Base-by-base conservation (phyloP, 2,329 filamentous ascomycete genomes). In the Cladosporium phlei region DNA sequence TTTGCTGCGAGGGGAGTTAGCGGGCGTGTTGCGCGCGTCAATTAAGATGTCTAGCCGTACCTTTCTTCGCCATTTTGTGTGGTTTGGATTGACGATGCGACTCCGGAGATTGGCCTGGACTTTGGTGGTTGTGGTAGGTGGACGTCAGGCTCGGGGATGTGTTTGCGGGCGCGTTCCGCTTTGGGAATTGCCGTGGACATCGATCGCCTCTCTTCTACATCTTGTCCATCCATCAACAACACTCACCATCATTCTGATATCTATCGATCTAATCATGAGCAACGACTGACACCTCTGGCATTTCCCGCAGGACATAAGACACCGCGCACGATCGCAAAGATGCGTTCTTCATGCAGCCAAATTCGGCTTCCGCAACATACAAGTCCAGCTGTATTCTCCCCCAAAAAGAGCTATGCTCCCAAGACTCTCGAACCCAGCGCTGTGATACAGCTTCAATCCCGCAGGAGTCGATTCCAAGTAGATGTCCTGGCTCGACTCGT, bases 1-100 rank as follows among this genome's bases (percentile, higher is more conserved):
- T 97, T 97, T 52, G 77, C 88, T 94, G 66, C 50, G 19, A 5
- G 10, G 3, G 17, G 6, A 10, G 35, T 50, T 20, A 52, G 51
- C 7, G 17, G 10, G 33, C 2, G 20, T 24, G 39, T 33, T 11
- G 7, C n/a, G 9, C 19, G 4, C 5, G 21, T 16, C 12, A 1
- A 27, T 6, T 16, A 19, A 20, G 4, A 7, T 14, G 24, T n/a
- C 1, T 25, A 12, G 12, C 9, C 46, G 20, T 50, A 66, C 63
- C 58, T 56, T 65, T 66, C 50, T 58, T 60, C 45, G 57, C 58
- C 56, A 60, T 59, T 20, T 28, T 45, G 42, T 37, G 42, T 14
- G 28, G 16, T 35, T 20, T n/a, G 16, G 22, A 35, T 37, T 21
- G 32, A 28, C 32, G 16, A 37, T 44, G 30, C 40, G 40, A 44